Base-by-base conservation (phyloP, 2,329 filamentous ascomycete genomes). In the Trichoderma atrobrunneum region DNA sequence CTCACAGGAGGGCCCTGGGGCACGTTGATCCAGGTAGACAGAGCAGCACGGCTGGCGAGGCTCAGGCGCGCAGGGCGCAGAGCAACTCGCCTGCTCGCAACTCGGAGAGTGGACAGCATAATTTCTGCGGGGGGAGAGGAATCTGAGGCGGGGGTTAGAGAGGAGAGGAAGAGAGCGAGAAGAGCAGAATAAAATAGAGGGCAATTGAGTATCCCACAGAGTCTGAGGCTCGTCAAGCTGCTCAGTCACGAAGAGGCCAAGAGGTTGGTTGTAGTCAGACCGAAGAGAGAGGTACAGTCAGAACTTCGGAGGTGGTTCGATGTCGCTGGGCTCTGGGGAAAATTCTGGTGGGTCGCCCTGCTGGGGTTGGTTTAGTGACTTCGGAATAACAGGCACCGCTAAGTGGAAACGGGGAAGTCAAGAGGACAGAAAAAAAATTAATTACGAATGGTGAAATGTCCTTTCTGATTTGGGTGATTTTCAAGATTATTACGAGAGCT, bases 1-100 rank as follows among this genome's bases (percentile, higher is more conserved):
- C 92, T 84, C 90, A 96, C 94, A 81, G 95, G 95, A 89, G 95
- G 95, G 75, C 95, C 95, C 85, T 98, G 93, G 77, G 93, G 92
- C 71, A 98, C 94, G 79, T 93, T 92, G 80, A 93, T 90, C 95
- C 95, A 98, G 77, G 92, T 93, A 74, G 94, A 97, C 39, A 73
- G 36, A 77, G 89, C 91, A 76, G 91, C 82, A 75, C 87, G 88
- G 71, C 82, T 76, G 72, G 81, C 79, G 62, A 84, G 78, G 76
- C 81, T 81, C 76, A 83, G 77, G 74, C 82, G 78, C 59, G 82
- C 80, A 74, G 80, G 79, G 74, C 82, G 83, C 74, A 82, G 78
- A 73, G 80, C 81, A 77, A 82, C 84, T 79, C 85, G 85, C 78
- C 88, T 85, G 79, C 84, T 83, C 75, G 85, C 85, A 76, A 87